Evolutionary conservation across 2,329 filamentous ascomycete genomes (phyloP), one percentile per base, ranked within the genome.

Genomic region (Chaetomium olivaceum): DNA sequence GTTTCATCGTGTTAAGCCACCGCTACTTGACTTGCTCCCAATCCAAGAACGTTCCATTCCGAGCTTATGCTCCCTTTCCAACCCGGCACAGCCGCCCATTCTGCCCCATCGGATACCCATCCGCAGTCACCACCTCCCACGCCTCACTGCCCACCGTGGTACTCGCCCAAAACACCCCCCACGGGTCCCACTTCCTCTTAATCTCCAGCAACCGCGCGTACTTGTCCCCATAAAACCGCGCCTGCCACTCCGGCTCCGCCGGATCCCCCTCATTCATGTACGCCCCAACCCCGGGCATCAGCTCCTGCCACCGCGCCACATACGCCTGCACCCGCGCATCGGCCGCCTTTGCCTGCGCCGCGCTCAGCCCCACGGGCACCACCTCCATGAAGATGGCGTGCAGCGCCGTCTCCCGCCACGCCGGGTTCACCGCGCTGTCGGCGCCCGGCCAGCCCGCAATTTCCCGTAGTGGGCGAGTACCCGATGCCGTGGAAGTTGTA

Each of bases 121-220:
- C 67, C 33, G 12, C 31, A 4, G 56, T 68, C 14, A 33, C 39
- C n/a, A 72, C 69, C 59, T 69, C 65, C 68, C 68, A 70, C 39
- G 16, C 66, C 67, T 70, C 66, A n/a, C 67, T 69, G 27, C 68
- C 68, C 6, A 63, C 61, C 29, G 67, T 70, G 6, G 63, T 70
- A 27, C 48, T 65, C 39, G 67, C 70, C 71, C 0, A 72, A 66
- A 78, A 83, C 14, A 82, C 62, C 2, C 73, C 73, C 56, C 73
- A 66, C 21, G 77, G 71, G 72, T 80, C 81, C 68, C 76, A 78
- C 55, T 70, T 72, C 56, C 74, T 70, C 75, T 83, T 83, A 16
- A 83, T 72, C 1, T 16, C 55, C 31, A 76, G 29, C 67, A 79
- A 60, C 7, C 61, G 64, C 1, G 65, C 58, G 61, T 80, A 80